Conservation (phyloP, 495 filamentous ascomycete genomes). For the Podospora pseudocomata region DNA sequence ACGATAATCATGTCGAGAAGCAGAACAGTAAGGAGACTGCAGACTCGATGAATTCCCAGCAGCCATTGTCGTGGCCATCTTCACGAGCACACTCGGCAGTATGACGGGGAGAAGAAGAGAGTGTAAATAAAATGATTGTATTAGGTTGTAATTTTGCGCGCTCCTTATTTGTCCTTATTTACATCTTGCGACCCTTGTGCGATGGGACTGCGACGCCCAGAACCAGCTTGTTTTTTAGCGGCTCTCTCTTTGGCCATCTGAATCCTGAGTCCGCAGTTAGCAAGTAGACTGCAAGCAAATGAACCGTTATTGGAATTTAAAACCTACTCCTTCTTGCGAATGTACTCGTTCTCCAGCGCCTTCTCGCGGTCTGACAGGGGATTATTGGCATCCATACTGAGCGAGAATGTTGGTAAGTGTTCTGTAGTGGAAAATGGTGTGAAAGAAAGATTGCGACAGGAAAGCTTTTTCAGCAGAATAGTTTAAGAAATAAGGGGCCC, state of each 20-base stretch:
- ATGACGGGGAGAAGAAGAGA: background rate
- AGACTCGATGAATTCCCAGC: background rate
- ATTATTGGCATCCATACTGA: conserved; percentile 29
- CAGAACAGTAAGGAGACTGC: background rate
- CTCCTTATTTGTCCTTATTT: background rate
- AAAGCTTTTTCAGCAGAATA: too few relatives aligned
- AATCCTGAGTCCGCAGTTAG: background rate
- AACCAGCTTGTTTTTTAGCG: background rate
- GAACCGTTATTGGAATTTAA: conserved; percentile 1
- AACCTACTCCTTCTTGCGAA: conserved; percentile 33
- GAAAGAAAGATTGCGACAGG: too few relatives aligned
- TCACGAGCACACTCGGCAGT: background rate
- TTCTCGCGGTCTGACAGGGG: conserved; percentile 33
- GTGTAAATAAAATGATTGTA: background rate
- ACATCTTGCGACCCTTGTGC: background rate
- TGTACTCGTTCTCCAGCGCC: conserved; percentile 34
- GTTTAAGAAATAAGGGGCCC: background rate
- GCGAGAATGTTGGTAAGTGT: too few relatives aligned
- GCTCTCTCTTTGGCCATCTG: conserved; percentile 13
- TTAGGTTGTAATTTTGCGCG: background rate
- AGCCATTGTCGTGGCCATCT: background rate
- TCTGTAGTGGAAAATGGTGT: too few relatives aligned
- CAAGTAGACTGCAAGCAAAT: background rate
- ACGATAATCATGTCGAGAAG: background rate
- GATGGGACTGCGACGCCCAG: background rate